phyloP scores from a whole-genome alignment of 495 filamentous ascomycete genomes.

The Gamarada debralockiae region DNA sequence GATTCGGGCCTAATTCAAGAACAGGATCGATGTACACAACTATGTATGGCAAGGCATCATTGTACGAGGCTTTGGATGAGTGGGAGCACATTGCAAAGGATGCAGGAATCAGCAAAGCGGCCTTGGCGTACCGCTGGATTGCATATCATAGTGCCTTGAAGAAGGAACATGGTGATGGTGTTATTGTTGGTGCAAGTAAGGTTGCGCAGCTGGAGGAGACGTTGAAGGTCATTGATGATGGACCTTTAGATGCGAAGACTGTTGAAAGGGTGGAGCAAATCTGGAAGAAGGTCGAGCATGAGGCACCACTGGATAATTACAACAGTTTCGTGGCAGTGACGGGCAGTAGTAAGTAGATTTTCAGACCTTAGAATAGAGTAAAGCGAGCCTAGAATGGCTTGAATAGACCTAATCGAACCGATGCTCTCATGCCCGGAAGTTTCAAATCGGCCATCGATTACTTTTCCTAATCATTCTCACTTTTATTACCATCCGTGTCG shows the following conservation, averaged over 20 bases:
- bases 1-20: conserved; percentile 30
- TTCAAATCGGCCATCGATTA: no score
- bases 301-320: no score
- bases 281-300: conserved; percentile 34
- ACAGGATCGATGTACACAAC: conserved; percentile 33
- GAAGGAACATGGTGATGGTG: conserved; percentile 43
- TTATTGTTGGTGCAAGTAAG: conserved; percentile 49
- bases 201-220: conserved; percentile 48
- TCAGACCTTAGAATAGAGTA: no score
- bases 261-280: conserved; percentile 40
- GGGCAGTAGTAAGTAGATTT: no score
- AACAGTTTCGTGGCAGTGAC: no score
- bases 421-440: no score
- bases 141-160: conserved; percentile 47
- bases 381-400: no score
- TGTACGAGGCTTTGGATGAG: conserved; percentile 37
- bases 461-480: no score
- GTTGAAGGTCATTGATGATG: conserved; percentile 38
- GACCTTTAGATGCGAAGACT: conserved; percentile 41
- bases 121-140: conserved; percentile 55
- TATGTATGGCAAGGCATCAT: conserved; percentile 39
- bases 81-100: conserved; percentile 44
- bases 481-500: no score
- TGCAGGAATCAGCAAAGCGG: conserved; percentile 42
- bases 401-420: no score